Conservation (phyloP, 2,329 filamentous ascomycete genomes). For the Neofusicoccum kwambonambiense region DNA sequence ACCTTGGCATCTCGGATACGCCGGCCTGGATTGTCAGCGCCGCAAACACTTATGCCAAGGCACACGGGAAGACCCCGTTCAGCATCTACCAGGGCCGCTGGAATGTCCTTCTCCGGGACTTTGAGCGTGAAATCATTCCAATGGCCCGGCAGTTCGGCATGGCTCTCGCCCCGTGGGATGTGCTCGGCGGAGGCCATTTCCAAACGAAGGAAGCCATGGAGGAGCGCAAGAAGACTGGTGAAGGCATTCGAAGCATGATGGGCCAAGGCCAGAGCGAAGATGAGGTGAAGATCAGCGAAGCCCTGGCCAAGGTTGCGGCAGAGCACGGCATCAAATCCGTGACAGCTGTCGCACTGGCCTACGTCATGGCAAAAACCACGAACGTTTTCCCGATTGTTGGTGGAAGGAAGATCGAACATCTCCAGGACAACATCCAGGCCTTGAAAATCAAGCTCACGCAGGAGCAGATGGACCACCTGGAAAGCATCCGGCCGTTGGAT, state of each 20-base stretch:
- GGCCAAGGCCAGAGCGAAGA: neutral
- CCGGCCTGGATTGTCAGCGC: slow-evolving; percentile 40
- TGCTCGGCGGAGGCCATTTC: slow-evolving; percentile 43
- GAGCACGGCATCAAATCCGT: slow-evolving; percentile 1
- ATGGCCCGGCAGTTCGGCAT: slow-evolving; percentile 45
- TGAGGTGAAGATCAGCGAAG: neutral
- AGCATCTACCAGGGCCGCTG: slow-evolving; percentile 43
- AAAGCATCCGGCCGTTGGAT: slow-evolving; percentile 61
- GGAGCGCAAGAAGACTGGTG: slow-evolving; percentile 35
- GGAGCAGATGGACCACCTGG: slow-evolving; percentile 66
- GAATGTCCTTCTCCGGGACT: slow-evolving; percentile 43
- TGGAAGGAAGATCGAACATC: slow-evolving; percentile 66
- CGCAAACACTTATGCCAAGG: slow-evolving; percentile 34
- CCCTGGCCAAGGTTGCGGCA: neutral
- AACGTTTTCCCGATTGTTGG: slow-evolving; percentile 74
- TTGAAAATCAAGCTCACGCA: slow-evolving; percentile 59
- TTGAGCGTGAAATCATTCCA: slow-evolving; percentile 48
- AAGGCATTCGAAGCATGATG: slow-evolving; percentile 22
- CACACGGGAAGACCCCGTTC: slow-evolving; percentile 41
- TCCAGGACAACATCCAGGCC: slow-evolving; percentile 68
- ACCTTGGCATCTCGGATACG: slow-evolving; percentile 46
- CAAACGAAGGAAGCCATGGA: slow-evolving; percentile 43
- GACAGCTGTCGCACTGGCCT: slow-evolving; percentile 61
- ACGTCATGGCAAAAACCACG: slow-evolving; percentile 69
- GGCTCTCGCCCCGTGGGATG: slow-evolving; percentile 56